Conservation (phyloP, 139 green algal genomes). For the Tetradesmus lagerheimii region DNA sequence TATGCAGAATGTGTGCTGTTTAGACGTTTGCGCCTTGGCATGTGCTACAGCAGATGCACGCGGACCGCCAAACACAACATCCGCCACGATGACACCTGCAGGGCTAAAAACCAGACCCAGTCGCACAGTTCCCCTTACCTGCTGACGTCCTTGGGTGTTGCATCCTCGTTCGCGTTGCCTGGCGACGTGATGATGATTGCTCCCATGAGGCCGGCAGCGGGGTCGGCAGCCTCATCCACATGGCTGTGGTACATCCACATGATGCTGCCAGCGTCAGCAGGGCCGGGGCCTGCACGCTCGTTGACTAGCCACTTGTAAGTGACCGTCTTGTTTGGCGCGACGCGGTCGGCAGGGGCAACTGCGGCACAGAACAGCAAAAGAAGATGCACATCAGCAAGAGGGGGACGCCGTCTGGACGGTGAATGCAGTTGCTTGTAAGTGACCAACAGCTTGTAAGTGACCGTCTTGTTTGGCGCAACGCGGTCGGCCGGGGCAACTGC, state of each 20-base stretch:
- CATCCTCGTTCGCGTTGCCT: slow-evolving; percentile 44
- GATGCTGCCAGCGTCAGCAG: slow-evolving; percentile 67
- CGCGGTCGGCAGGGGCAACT: slow-evolving; percentile 40
- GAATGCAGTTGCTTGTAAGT: no score
- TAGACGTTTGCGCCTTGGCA: no score
- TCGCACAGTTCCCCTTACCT: no score
- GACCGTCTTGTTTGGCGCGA: slow-evolving; percentile 42
- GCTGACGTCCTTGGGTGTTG: slow-evolving; percentile 54
- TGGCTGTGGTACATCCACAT: slow-evolving; percentile 80
- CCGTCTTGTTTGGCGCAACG: no score
- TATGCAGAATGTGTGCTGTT: no score
- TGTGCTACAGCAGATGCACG: no score
- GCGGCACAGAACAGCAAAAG: background rate
- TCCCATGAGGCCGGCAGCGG: slow-evolving; percentile 73
- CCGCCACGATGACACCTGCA: no score
- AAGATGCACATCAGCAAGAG: background rate
- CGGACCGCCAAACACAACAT: no score
- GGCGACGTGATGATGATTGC: slow-evolving; percentile 68
- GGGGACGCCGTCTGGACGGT: no score
- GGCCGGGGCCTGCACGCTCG: slow-evolving; percentile 74
- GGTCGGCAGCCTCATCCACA: slow-evolving; percentile 63
- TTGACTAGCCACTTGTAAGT: slow-evolving; percentile 74
- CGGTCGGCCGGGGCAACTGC: no score
- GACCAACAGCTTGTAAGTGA: no score
- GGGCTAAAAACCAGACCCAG: no score